A percentile compares a stretch with the other conserved stretches of the same genome.
Conservation (phyloP, 495 filamentous ascomycete genomes). For the Penicillium alfredii region DNA sequence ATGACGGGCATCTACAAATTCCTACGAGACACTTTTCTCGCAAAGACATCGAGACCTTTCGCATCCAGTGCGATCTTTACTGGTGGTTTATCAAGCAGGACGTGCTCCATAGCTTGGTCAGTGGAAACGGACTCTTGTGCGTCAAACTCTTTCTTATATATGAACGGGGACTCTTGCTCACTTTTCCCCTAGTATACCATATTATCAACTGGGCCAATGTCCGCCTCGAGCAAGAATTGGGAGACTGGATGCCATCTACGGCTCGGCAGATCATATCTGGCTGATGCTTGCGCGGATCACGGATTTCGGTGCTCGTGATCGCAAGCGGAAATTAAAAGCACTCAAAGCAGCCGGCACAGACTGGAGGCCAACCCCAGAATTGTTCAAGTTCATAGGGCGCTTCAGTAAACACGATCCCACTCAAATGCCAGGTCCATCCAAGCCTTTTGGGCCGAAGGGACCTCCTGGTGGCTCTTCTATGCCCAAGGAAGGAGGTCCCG, state of each 20-base stretch:
- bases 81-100: constrained; percentile 98
- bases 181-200: constrained; percentile 59
- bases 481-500: constrained; percentile 4
- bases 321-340: constrained; percentile 65
- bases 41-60: constrained; percentile 71
- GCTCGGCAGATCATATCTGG: constrained; percentile 77
- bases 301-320: constrained; percentile 73
- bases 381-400: constrained; percentile 41
- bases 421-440: constrained; percentile 18
- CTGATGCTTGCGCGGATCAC: constrained; percentile 77
- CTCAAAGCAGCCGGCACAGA: constrained; percentile 41
- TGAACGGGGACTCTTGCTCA: neutral
- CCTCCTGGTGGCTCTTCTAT: constrained; percentile 9
- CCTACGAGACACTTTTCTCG: constrained; percentile 47
- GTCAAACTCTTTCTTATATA: constrained; percentile 26
- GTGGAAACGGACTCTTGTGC: constrained; percentile 79
- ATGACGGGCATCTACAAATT: constrained; percentile 14
- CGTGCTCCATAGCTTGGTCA: constrained; percentile 81
- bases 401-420: constrained; percentile 22
- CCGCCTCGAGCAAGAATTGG: constrained; percentile 78
- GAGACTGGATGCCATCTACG: constrained; percentile 74
- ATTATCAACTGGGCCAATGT: constrained; percentile 72
- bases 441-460: constrained; percentile 23
- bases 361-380: constrained; percentile 52
- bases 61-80: constrained; percentile 79